phyloP scores from a whole-genome alignment of 495 filamentous ascomycete genomes.

The Letharia columbiana region DNA sequence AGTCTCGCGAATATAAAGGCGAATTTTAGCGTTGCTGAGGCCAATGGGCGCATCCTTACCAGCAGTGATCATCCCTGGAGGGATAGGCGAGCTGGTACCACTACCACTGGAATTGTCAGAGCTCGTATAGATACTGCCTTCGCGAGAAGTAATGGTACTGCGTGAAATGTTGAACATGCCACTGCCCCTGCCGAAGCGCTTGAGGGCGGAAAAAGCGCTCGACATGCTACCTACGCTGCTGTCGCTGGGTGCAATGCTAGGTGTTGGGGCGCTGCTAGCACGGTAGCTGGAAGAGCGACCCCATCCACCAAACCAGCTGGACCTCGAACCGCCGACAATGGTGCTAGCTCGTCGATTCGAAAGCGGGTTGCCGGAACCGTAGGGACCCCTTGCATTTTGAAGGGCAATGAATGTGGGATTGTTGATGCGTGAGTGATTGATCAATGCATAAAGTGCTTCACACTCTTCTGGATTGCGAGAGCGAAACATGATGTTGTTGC shows the following conservation, averaged over 20 bases:
- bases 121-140: conserved; percentile 52
- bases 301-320: conserved; percentile 26
- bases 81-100: conserved; percentile 48
- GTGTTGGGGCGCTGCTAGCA: conserved; percentile 43
- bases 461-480: conserved; percentile 69
- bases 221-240: conserved; percentile 51
- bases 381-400: conserved; percentile 52
- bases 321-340: conserved; percentile 20
- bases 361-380: conserved; percentile 32
- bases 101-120: conserved; percentile 35
- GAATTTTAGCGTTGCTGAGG: conserved; percentile 67
- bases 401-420: conserved; percentile 84
- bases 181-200: conserved; percentile 55
- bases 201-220: conserved; percentile 63
- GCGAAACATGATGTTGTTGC: conserved; percentile 81
- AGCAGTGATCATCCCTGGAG: conserved; percentile 47
- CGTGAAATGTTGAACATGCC: conserved; percentile 71
- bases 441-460: conserved; percentile 67
- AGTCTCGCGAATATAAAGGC: conserved; percentile 70
- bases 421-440: conserved; percentile 74
- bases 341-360: conserved; percentile 31
- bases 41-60: conserved; percentile 47
- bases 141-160: conserved; percentile 49
- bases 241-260: conserved; percentile 45
- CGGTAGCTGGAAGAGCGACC: conserved; percentile 45